Base-by-base conservation (phyloP, 129 eudicot species). In the Pulicaria dysenterica region DNA sequence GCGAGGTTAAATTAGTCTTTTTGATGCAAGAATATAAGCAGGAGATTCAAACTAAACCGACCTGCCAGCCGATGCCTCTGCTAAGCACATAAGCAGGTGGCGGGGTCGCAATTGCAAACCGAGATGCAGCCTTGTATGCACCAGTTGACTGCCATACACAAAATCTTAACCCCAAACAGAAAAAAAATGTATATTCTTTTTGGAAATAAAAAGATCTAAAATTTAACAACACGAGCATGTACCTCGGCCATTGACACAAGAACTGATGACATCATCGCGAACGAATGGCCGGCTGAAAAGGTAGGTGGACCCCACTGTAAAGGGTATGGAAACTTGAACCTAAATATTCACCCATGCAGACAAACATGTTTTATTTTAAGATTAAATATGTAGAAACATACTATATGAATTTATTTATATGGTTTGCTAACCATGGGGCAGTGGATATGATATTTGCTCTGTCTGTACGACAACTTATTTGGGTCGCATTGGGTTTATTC, bases 41-140 rank as follows among this genome's bases (percentile, higher is more conserved):
- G 7, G 9, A 9, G 24, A 48, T 59, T 71, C 16, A 8, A 70
- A 72, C 81, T 59, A 8, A 70, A 72, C 81, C 56, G 78, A 95
- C 99, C 94, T 95, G 99, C 99, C 99, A 95, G 65, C 99, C 99
- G 54, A 95, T 95, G 59, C 99, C 99, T 63, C 99, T 89, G 82
- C 99, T 95, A 57, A 95, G 86, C 51, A 95, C 99, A 77, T 90
- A 91, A 24, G 99, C 99, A 46, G 99, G 99, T 69, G 99, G 99
- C 8, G 99, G 97, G 17, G 99, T 95, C 41, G 99, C 99, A 67
- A 90, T 95, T 14, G 99, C 99, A 51, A 95, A 87, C 80, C 99
- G 90, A 58, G 99, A 95, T 72, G 99, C 99, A 36, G 99, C 99
- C 87, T 82, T 83, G 57, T 95, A 95, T 41, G 99, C 99, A 57